A percentile compares a stretch with the other conserved stretches of the same genome.
Evolutionary conservation across 2,329 filamentous ascomycete genomes (phyloP).

Genomic region (Penicillium sp.): DNA sequence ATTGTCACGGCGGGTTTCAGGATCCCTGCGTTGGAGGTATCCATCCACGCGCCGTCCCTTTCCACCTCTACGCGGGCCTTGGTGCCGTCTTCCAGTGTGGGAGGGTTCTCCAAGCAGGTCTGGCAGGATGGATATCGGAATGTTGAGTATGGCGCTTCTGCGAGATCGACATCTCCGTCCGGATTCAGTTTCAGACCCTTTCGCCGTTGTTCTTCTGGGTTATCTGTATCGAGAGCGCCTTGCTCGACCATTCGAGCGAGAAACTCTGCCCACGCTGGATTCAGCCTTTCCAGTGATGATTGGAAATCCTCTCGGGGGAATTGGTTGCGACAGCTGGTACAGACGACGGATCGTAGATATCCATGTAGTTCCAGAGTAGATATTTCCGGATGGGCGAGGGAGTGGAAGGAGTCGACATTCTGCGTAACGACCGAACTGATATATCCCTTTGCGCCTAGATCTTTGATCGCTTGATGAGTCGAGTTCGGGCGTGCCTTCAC

Average conservation of each 20-base stretch:
- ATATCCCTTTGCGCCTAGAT: slow-evolving; percentile 72
- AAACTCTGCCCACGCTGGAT: slow-evolving; percentile 83
- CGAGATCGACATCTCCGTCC: slow-evolving; percentile 91
- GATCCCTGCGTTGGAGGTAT: slow-evolving; percentile 71
- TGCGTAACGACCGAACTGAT: slow-evolving; percentile 84
- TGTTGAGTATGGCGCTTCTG: slow-evolving; percentile 81
- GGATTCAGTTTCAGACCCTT: slow-evolving; percentile 83
- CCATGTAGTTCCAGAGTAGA: slow-evolving; percentile 88
- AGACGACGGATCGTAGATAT: slow-evolving; percentile 80
- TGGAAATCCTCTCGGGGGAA: slow-evolving; percentile 77
- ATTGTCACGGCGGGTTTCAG: slow-evolving; percentile 93
- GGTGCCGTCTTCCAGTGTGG: slow-evolving; percentile 59
- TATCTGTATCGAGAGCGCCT: slow-evolving; percentile 77
- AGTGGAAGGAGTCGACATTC: slow-evolving; percentile 96
- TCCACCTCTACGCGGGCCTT: slow-evolving; percentile 70
- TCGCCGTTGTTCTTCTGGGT: slow-evolving; percentile 69
- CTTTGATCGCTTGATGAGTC: slow-evolving; percentile 75
- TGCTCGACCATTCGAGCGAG: slow-evolving; percentile 71
- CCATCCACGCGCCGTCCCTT: slow-evolving; percentile 75
- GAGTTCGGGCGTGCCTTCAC: slow-evolving; percentile 78
- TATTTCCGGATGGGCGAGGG: slow-evolving; percentile 71
- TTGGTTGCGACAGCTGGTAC: slow-evolving; percentile 75
- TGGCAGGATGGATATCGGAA: slow-evolving; percentile 93
- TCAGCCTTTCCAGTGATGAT: slow-evolving; percentile 72
- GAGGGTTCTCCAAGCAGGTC: slow-evolving; percentile 70